Conservation (phyloP, 441 rosid genomes). For the Biscutella laevigata region DNA sequence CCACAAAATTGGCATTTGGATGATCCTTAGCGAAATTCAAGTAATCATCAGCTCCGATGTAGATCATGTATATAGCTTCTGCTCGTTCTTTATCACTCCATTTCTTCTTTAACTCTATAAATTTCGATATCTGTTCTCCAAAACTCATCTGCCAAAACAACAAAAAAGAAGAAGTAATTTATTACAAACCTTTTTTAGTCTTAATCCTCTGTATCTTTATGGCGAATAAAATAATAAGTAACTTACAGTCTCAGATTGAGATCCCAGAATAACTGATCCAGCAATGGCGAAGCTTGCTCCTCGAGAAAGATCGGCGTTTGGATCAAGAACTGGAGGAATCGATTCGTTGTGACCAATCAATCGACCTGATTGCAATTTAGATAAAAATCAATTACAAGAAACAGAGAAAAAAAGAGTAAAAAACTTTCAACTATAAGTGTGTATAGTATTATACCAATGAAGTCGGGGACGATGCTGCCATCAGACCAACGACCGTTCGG, state of each 20-base stretch:
- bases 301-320: conserved; percentile 24
- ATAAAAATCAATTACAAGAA: background rate
- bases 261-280: conserved; percentile 30
- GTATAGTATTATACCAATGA: conserved; percentile 3
- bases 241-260: conserved; percentile 10
- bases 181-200: too few relatives aligned
- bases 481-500: conserved; percentile 28
- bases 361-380: conserved; percentile 7
- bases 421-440: background rate
- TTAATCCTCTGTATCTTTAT: too few relatives aligned
- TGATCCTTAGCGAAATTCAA: conserved; percentile 21
- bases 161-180: too few relatives aligned
- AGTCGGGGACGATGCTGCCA: conserved; percentile 24
- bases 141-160: conserved; percentile 15
- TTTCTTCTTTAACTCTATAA: conserved; percentile 6
- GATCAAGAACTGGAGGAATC: conserved; percentile 30
- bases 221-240: too few relatives aligned
- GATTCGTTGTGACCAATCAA: conserved; percentile 15
- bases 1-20: conserved; percentile 14
- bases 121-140: conserved; percentile 20
- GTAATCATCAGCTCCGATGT: conserved; percentile 29
- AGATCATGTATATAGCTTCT: conserved; percentile 19
- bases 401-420: background rate
- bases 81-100: conserved; percentile 25
- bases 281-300: conserved; percentile 42